Percentiles rank a stretch among this genome's conserved stretches.
phyloP scores from a whole-genome alignment of 2,329 filamentous ascomycete species.

The Calonectria fujianensis region DNA sequence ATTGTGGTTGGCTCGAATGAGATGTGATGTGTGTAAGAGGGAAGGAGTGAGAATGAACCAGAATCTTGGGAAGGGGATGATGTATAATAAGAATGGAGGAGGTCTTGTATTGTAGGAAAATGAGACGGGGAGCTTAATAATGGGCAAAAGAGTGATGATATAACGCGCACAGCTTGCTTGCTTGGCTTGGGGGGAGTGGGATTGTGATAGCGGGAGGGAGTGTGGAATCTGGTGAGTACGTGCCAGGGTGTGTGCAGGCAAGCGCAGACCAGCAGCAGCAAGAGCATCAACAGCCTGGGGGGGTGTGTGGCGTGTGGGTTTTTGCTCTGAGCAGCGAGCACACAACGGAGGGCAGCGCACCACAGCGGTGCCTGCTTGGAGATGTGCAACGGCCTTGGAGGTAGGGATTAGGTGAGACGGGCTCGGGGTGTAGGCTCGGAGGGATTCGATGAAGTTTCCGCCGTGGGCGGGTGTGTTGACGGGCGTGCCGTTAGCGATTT shows the following conservation, averaged over 20 bases:
- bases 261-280: neutral
- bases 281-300: neutral
- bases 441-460: constrained; percentile 52
- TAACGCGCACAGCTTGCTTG: constrained; percentile 37
- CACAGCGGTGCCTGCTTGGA: neutral
- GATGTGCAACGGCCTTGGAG: constrained; percentile 48
- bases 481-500: constrained; percentile 53
- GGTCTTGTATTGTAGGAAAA: constrained; percentile 38
- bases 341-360: neutral
- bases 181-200: constrained; percentile 41
- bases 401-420: constrained; percentile 54
- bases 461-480: constrained; percentile 34
- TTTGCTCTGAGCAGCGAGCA: neutral
- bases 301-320: constrained; percentile 12
- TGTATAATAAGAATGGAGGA: constrained; percentile 48
- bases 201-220: constrained; percentile 28
- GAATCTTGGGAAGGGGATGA: constrained; percentile 45
- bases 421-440: constrained; percentile 49
- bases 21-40: constrained; percentile 46
- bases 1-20: constrained; percentile 21
- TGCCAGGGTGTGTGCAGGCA: constrained; percentile 7
- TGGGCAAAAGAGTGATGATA: constrained; percentile 47
- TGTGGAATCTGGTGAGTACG: constrained; percentile 27
- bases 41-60: constrained; percentile 43
- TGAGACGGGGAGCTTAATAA: constrained; percentile 54